A percentile compares a stretch with the other conserved stretches of the same genome.
Conservation (phyloP, 176 grass and related monocot genomes). For the Bromus sterilis region DNA sequence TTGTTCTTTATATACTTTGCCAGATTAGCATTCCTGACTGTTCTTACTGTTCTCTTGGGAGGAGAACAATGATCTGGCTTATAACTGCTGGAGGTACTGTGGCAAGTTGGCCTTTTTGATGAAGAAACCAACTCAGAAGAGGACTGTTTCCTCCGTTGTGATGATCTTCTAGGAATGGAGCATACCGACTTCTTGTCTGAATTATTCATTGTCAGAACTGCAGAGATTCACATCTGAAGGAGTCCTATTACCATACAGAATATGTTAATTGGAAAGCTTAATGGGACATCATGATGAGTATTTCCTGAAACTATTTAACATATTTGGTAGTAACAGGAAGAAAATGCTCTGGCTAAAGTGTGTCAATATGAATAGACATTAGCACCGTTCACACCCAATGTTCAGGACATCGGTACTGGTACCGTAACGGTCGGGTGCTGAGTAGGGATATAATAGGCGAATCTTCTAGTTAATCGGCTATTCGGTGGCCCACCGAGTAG, state of each 20-base stretch:
- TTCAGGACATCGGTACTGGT: too few species aligned
- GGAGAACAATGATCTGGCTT: conserved; percentile 19
- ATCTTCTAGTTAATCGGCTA: too few species aligned
- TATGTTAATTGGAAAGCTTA: conserved; percentile 6
- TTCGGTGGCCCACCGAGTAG: too few species aligned
- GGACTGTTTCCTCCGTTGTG: conserved; percentile 11
- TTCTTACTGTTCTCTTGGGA: conserved; percentile 41
- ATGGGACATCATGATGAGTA: neutral
- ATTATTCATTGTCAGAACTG: conserved; percentile 29
- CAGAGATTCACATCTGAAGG: neutral
- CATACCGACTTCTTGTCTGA: conserved; percentile 44
- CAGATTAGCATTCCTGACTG: conserved; percentile 20
- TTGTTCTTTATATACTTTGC: conserved; percentile 30
- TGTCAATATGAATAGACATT: neutral
- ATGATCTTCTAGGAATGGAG: conserved; percentile 39
- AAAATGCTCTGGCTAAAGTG: neutral
- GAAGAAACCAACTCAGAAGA: conserved; percentile 25
- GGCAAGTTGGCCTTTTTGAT: conserved; percentile 14
- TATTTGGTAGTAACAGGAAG: neutral
- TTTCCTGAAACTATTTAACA: neutral
- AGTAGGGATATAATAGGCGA: too few species aligned
- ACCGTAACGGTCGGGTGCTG: too few species aligned
- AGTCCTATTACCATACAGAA: conserved; percentile 14
- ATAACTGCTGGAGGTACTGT: conserved; percentile 34
- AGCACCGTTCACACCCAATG: neutral